Conservation (phyloP, 345 rosid species). For the Psidium guajava region DNA sequence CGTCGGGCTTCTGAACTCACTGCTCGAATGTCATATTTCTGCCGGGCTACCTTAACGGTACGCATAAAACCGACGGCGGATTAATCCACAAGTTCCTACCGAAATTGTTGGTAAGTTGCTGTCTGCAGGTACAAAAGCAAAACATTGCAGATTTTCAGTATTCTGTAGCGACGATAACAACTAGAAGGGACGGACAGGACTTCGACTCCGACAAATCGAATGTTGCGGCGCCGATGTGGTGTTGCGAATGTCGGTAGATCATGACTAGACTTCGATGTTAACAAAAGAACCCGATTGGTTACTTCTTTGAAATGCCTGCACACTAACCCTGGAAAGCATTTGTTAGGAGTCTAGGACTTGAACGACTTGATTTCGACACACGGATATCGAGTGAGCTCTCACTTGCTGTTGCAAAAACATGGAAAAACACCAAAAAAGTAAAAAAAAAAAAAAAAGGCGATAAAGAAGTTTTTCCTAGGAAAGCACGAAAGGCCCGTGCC, state of each 20-base stretch:
- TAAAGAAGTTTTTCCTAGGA: background rate
- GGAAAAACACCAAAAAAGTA: background rate
- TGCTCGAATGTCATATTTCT: no score
- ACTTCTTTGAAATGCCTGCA: background rate
- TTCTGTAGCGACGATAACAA: background rate
- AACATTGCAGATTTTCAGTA: background rate
- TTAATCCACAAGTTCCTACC: background rate
- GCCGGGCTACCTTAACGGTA: background rate
- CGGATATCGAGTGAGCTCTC: background rate
- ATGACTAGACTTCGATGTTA: background rate
- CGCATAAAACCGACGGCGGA: background rate
- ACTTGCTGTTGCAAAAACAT: background rate
- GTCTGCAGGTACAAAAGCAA: background rate
- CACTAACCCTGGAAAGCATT: background rate
- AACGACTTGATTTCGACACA: background rate
- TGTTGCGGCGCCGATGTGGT: background rate
- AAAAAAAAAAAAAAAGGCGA: background rate
- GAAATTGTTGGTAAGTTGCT: background rate
- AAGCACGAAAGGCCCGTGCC: background rate
- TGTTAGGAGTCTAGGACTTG: background rate
- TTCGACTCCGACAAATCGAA: no score
- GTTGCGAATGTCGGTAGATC: background rate
- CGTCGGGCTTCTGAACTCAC: background rate
- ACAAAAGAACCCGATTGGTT: background rate
- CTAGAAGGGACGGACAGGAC: background rate